Conservation (phyloP, 2,329 filamentous ascomycete species). For the Colletotrichum sp. region DNA sequence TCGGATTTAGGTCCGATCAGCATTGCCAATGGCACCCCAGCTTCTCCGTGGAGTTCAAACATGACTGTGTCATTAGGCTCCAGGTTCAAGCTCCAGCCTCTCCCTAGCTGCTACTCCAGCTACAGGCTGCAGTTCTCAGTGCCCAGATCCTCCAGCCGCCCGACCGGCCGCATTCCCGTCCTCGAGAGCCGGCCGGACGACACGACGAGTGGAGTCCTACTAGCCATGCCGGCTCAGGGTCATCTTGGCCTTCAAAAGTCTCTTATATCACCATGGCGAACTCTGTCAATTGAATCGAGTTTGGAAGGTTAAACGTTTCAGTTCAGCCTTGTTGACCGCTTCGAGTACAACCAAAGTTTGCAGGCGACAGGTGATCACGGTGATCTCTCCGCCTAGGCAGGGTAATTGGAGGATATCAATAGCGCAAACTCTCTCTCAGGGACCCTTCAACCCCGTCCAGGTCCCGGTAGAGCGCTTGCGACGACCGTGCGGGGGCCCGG, state of each 20-base stretch:
- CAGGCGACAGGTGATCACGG: slow-evolving; percentile 13
- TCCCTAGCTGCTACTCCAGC: background rate
- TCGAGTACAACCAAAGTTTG: background rate
- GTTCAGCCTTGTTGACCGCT: slow-evolving; percentile 19
- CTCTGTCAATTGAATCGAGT: background rate
- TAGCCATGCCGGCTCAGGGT: background rate
- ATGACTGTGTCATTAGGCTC: background rate
- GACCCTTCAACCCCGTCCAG: slow-evolving; percentile 4
- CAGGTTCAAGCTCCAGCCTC: background rate
- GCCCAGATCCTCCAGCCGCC: background rate
- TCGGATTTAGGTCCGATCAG: slow-evolving; percentile 1
- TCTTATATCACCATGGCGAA: slow-evolving; percentile 13
- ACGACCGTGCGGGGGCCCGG: background rate
- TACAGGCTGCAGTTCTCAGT: background rate
- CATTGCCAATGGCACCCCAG: background rate
- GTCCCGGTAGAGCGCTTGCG: background rate
- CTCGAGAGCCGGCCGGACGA: background rate
- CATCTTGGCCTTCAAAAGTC: background rate
- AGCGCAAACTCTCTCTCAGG: slow-evolving; percentile 14
- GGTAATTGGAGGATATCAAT: slow-evolving; percentile 12
- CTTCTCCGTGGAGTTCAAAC: background rate
- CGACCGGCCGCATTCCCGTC: background rate
- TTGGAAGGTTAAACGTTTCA: slow-evolving; percentile 1
- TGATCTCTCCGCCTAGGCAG: slow-evolving; percentile 10
- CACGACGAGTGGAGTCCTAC: background rate